Conservation (phyloP, 306 rosid genomes). For the Sechiopsis laciniata region DNA sequence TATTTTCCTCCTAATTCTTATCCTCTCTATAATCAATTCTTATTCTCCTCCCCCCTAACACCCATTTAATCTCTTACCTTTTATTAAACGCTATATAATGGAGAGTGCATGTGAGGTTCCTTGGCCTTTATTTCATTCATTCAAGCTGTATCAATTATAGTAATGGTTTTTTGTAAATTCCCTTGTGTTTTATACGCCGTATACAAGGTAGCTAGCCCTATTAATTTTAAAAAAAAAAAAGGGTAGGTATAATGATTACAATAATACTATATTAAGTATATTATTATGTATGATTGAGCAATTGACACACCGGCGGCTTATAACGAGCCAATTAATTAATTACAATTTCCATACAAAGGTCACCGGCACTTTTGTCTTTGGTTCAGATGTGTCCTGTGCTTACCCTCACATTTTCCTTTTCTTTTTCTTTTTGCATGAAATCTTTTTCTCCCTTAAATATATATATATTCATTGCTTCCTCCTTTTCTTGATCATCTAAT, state of each 20-base stretch:
- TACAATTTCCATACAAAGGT: not conserved
- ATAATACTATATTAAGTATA: not conserved
- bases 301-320: not conserved
- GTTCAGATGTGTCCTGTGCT: not conserved
- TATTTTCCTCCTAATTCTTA: no score
- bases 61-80: not conserved
- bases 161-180: not conserved
- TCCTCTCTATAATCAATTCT: no score
- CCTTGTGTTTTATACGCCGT: not conserved
- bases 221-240: not conserved
- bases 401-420: not conserved
- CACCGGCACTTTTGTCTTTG: not conserved
- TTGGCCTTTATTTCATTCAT: not conserved
- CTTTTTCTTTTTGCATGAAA: constrained; percentile 14
- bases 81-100: not conserved
- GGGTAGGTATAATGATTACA: not conserved
- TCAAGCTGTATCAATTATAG: not conserved
- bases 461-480: not conserved
- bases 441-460: not conserved
- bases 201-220: not conserved
- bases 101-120: not conserved
- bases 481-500: constrained; percentile 6
- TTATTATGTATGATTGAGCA: not conserved
- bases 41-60: no score
- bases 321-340: not conserved